phyloP scores from a whole-genome alignment of 139 green algal genomes.

The Desmodesmus armatus region DNA sequence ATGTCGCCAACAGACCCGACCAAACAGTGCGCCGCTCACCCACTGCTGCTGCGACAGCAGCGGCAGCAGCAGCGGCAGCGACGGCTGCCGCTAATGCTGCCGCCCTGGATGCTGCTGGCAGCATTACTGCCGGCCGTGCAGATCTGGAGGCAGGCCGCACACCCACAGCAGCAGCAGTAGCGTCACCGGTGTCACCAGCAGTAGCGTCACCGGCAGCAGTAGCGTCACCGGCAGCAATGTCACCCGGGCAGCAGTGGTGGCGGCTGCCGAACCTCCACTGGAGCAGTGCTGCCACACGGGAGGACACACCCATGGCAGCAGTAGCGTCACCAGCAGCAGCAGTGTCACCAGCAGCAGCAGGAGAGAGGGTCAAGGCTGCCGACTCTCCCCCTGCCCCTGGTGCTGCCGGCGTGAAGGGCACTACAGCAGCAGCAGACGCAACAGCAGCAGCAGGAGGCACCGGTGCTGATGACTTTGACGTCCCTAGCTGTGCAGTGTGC shows the following conservation, averaged over 20 bases:
- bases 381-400: background rate
- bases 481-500: constrained; percentile 74
- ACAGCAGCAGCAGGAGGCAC: background rate
- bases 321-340: too few species aligned
- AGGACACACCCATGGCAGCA: too few species aligned
- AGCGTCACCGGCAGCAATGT: background rate
- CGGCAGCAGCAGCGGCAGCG: background rate
- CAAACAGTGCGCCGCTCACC: background rate
- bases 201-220: background rate
- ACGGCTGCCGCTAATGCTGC: background rate
- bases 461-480: constrained; percentile 48
- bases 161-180: background rate
- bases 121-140: too few species aligned
- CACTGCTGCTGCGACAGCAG: background rate
- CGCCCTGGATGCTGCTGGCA: background rate
- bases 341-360: too few species aligned
- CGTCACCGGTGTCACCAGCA: background rate
- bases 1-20: background rate
- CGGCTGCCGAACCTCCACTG: background rate
- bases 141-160: too few species aligned
- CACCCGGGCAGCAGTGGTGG: background rate
- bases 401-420: background rate
- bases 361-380: too few species aligned
- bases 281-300: too few species aligned
- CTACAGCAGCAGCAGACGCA: background rate